Evolutionary conservation across 2,329 filamentous ascomycete species (phyloP), one percentile per base, ranked within the genome.

Genomic region (Colletotrichum lupini): DNA sequence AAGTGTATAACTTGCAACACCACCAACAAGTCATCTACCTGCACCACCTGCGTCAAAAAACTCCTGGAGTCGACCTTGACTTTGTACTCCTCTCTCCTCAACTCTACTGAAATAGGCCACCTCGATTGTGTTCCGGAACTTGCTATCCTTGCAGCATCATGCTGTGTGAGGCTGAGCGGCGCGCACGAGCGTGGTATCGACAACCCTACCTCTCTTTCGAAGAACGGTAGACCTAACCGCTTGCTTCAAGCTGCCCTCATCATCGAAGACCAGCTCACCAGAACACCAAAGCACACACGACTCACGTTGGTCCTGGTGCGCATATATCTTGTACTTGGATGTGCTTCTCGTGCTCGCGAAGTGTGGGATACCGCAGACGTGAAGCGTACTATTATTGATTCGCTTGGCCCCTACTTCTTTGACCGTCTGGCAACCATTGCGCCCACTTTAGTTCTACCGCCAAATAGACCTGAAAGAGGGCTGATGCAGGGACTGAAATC

Each of bases 371-470:
- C 82, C 0, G 82, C 90, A 11, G 87, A 85, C 3, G 85, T 91
- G 2, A 91, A 91, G 79, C 85, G 89, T 26, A 88, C 87, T 0
- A 88, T 90, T 32, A 85, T 89, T n/a, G 88, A 91, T 74, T 87
- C 88, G 0, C 82, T 91, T 0, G 88, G 83, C 3, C 86, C 88
- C 0, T 80, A 89, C 1, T 89, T 89, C 72, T 87, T 88, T 73
- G 89, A 91, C 76, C 85, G 89, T 2, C 79, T 91, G 6, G 87
- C 88, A 1, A 87, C 84, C 1, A 78, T 90, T 2, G 82, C 88
- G 0, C 89, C 89, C 0, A 82, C 81, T 0, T 75, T 84, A 56
- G 85, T 86, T 55, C 74, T 77, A n/a, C 72, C 76, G 14, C 72
- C 74, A 6, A 63, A 66, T 68, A 9, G 66, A 28, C 67, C 74